Evolutionary conservation across 2,329 filamentous ascomycete genomes (phyloP).

Genomic region (Chaetomium globosum): DNA sequence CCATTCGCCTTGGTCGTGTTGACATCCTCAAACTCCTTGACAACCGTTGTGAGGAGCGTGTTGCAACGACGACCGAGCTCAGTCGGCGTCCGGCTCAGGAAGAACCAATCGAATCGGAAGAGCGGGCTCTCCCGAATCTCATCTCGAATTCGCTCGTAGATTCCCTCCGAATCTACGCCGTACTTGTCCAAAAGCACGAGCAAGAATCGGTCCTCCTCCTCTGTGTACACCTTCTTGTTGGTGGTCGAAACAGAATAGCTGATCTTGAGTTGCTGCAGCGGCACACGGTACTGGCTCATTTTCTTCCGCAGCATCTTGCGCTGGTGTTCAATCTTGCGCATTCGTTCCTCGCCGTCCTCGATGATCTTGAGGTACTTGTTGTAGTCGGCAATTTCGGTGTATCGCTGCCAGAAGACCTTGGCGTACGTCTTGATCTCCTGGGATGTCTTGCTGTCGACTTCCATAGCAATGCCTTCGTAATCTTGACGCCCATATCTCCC

Average conservation of each 20-base stretch:
- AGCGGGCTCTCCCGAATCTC: slow-evolving; percentile 93
- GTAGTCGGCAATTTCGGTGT: slow-evolving; percentile 86
- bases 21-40: slow-evolving; percentile 85
- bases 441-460: slow-evolving; percentile 86
- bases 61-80: slow-evolving; percentile 92
- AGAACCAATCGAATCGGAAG: slow-evolving; percentile 99
- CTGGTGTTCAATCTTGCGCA: slow-evolving; percentile 86
- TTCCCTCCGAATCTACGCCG: slow-evolving; percentile 84
- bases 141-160: slow-evolving; percentile 94
- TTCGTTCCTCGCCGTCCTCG: slow-evolving; percentile 88
- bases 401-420: slow-evolving; percentile 94
- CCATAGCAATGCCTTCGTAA: slow-evolving; percentile 80
- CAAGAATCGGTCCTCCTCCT: slow-evolving; percentile 95
- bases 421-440: slow-evolving; percentile 88
- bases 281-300: slow-evolving; percentile 94
- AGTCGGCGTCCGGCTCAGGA: slow-evolving; percentile 88
- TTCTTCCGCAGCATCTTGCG: slow-evolving; percentile 93
- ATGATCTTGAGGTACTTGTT: slow-evolving; percentile 86
- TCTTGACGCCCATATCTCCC: slow-evolving; percentile 88
- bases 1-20: slow-evolving; percentile 52
- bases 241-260: slow-evolving; percentile 99
- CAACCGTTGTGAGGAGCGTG: slow-evolving; percentile 89
- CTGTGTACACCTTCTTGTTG: slow-evolving; percentile 99
- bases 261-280: slow-evolving; percentile 95
- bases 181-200: slow-evolving; percentile 90